Evolutionary conservation across 768 basidiomycete genomes (phyloP).

Genomic region (Mycena olivaceomarginata): DNA sequence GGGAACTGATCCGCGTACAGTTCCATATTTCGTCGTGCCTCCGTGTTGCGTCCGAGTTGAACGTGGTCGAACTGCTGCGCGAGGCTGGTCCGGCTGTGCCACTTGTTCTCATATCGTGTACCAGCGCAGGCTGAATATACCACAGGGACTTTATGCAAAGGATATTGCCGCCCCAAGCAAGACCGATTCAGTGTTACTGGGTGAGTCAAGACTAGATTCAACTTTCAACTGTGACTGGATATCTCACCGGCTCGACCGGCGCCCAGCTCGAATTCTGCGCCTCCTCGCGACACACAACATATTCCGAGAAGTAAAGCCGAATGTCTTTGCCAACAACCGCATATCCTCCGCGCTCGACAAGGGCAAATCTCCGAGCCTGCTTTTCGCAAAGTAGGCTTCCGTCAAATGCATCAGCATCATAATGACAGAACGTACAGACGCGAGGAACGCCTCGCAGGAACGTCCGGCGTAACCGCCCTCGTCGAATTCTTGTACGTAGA

Average conservation of each 20-base stretch:
- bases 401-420: neutral
- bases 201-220: slow-evolving; percentile 39
- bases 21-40: slow-evolving; percentile 47
- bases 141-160: slow-evolving; percentile 19
- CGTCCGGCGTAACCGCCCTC: neutral
- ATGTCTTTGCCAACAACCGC: slow-evolving; percentile 57
- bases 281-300: slow-evolving; percentile 58
- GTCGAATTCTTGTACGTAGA: neutral
- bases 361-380: slow-evolving; percentile 31
- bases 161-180: slow-evolving; percentile 52
- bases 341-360: slow-evolving; percentile 54
- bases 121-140: slow-evolving; percentile 47
- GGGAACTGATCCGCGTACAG: slow-evolving; percentile 8
- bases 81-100: slow-evolving; percentile 48
- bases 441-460: neutral
- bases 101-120: slow-evolving; percentile 13
- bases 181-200: slow-evolving; percentile 50
- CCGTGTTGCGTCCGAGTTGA: slow-evolving; percentile 44
- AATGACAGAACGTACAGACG: neutral
- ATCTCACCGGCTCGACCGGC: too few species aligned
- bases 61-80: slow-evolving; percentile 55
- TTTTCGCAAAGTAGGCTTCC: slow-evolving; percentile 36
- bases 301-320: slow-evolving; percentile 54
- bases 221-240: too few species aligned
- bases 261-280: slow-evolving; percentile 54